Conservation (phyloP, 179 eudicot species). For the Sideroxylon spinosum region DNA sequence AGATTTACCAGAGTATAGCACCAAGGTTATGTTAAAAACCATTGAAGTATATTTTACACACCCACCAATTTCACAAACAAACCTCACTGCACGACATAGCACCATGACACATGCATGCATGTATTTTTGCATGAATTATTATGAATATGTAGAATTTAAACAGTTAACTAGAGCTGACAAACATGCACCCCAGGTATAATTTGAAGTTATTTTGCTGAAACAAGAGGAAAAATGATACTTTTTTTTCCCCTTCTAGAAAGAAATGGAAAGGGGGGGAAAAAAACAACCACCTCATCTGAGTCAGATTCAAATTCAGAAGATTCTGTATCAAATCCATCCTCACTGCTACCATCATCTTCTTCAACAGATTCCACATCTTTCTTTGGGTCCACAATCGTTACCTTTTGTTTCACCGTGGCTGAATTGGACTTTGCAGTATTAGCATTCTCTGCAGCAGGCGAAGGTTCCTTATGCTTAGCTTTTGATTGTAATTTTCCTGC, state of each 20-base stretch:
- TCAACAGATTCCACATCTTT: conserved; percentile 33
- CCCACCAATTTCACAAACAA: not conserved
- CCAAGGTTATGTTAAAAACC: not conserved
- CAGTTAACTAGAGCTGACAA: not conserved
- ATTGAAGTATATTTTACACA: not conserved
- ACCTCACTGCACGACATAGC: not conserved
- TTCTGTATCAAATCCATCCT: conserved; percentile 29
- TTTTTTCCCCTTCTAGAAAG: too few species aligned
- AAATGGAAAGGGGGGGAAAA: not conserved
- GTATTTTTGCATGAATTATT: too few species aligned
- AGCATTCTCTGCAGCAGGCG: conserved; percentile 21
- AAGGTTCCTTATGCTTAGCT: conserved; percentile 28
- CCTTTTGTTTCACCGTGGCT: conserved; percentile 45
- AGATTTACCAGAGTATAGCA: not conserved
- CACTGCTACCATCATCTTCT: conserved; percentile 32
- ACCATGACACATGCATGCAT: not conserved
- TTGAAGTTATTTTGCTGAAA: not conserved
- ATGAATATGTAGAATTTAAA: not conserved
- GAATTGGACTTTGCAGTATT: conserved; percentile 28
- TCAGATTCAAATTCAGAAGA: conserved; percentile 29
- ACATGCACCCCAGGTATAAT: not conserved
- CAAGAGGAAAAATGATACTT: conserved; percentile 2
- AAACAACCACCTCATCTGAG: conserved; percentile 33
- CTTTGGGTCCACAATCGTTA: conserved; percentile 47
- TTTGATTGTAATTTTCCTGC: conserved; percentile 33